These are phyloP conservation scores for Sutorius eximius DNA, from an alignment of 1,284 basidiomycete genomes.

Conservation along the genomic window DNA sequence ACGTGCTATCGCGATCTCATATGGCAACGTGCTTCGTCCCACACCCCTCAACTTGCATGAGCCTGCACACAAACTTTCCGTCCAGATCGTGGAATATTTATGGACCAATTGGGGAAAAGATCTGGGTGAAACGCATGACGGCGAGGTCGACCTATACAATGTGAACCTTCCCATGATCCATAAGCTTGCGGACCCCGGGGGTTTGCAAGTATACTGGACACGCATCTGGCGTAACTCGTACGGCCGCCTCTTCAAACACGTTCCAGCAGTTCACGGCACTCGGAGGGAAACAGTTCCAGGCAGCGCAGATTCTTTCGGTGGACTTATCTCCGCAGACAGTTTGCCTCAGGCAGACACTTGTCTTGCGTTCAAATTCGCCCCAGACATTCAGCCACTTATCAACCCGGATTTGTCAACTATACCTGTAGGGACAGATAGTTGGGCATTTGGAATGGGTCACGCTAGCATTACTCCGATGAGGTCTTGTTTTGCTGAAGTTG, in stretches of 20 bases:
- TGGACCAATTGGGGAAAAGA: slow-evolving; percentile 83
- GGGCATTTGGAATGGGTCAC: slow-evolving; percentile 68
- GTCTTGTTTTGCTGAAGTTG: slow-evolving; percentile 70
- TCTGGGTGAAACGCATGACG: slow-evolving; percentile 52
- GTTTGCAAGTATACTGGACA: slow-evolving; percentile 71
- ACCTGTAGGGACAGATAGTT: slow-evolving; percentile 79
- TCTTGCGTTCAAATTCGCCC: slow-evolving; percentile 79
- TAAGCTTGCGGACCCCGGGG: slow-evolving; percentile 53
- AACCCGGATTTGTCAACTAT: slow-evolving; percentile 57
- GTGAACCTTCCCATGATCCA: slow-evolving; percentile 79
- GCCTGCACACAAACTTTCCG: slow-evolving; percentile 69
- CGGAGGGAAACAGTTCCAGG: slow-evolving; percentile 32
- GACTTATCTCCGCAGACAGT: not conserved
- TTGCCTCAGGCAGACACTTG: slow-evolving; percentile 31
- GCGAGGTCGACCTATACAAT: slow-evolving; percentile 77
- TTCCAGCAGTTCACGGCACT: slow-evolving; percentile 31
- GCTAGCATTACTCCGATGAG: slow-evolving; percentile 75
- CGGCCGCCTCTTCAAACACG: slow-evolving; percentile 65
- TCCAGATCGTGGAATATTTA: slow-evolving; percentile 68
- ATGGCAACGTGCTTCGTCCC: slow-evolving; percentile 76
- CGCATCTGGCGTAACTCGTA: slow-evolving; percentile 77
- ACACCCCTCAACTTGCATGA: slow-evolving; percentile 59
- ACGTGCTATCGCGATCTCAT: slow-evolving; percentile 79
- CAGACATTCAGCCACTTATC: slow-evolving; percentile 72
- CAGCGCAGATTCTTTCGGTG: slow-evolving; percentile 43